Evolutionary conservation across 2,329 filamentous ascomycete species (phyloP).

Genomic region (Aureobasidium sp.): DNA sequence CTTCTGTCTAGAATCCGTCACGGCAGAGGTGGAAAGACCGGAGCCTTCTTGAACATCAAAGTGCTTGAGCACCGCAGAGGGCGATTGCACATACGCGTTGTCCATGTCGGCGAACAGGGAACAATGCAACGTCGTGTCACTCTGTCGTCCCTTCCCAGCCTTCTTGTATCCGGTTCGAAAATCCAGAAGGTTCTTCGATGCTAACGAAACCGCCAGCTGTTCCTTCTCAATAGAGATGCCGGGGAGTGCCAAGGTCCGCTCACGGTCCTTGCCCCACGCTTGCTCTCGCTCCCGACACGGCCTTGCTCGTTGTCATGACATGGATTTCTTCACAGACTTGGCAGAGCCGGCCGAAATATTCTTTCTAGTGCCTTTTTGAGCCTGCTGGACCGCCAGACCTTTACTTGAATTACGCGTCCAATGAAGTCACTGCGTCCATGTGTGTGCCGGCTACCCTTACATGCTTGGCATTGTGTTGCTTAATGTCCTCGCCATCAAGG

Average conservation of each 20-base stretch:
- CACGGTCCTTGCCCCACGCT: no score
- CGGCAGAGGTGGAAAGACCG: conserved; percentile 28
- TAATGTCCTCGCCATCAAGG: background rate
- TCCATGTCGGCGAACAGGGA: conserved; percentile 26
- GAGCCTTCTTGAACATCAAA: conserved; percentile 30
- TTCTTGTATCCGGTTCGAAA: conserved; percentile 1
- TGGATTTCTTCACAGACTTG: no score
- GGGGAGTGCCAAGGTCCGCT: no score
- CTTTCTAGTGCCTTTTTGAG: background rate
- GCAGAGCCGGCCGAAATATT: no score
- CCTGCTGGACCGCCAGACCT: background rate
- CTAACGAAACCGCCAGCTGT: background rate
- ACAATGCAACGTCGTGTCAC: background rate
- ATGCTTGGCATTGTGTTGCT: no score
- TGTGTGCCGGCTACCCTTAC: no score
- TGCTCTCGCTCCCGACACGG: background rate
- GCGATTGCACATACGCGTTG: conserved; percentile 29
- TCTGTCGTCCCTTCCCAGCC: conserved; percentile 1
- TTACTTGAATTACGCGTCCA: background rate
- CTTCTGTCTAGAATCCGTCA: conserved; percentile 27
- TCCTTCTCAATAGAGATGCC: no score
- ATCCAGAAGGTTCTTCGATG: conserved; percentile 9
- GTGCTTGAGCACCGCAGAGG: conserved; percentile 31
- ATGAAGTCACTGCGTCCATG: background rate
- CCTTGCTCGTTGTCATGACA: background rate